Evolutionary conservation across 129 eudicot genomes (phyloP), one percentile per base, ranked within the genome.

Genomic region (Smallanthus sonchifolius): DNA sequence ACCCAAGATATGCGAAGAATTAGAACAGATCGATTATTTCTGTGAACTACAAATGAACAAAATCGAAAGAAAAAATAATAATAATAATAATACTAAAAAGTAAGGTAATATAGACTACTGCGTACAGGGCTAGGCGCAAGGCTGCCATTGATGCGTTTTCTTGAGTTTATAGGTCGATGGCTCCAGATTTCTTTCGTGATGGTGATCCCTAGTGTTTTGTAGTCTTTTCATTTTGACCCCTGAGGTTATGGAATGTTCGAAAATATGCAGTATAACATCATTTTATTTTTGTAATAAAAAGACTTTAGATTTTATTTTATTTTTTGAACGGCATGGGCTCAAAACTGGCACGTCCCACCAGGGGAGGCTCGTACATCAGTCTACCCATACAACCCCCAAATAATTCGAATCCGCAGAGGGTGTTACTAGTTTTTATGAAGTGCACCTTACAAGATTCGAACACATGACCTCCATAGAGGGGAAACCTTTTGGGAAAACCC

Each of bases 71-170:
- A 62, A 47, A 10, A 19, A 55, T 56, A 43, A 62, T 38, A 52
- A 49, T 19, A 6, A 17, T 54, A 54, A 32, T 34, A 60, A 60
- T 60, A 34, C 51, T 57, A 68, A 14, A 32, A 43, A 35, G 28
- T 36, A 42, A 43, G 13, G 43, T 68, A 16, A 30, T 7, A 35
- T 55, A 45, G 34, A 72, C 73, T 77, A 69, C 76, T 70, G 76
- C 81, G 69, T 59, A 52, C 68, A 74, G 82, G 83, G 83, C 78
- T 72, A 72, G 78, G 83, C 78, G 83, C 83, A 79, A 79, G 68
- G 69, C 16, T 34, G 78, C 78, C 78, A 72, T 79, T 65, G 78
- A 79, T 72, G 83, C 67, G n/a, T n/a, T 30, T 49, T 34, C 60
- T 64, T 72, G 51, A 37, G 32, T 54, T 72, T 79, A 72, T 79